phyloP scores from a whole-genome alignment of 1,284 basidiomycete genomes.

The Trichosporon sp. region DNA sequence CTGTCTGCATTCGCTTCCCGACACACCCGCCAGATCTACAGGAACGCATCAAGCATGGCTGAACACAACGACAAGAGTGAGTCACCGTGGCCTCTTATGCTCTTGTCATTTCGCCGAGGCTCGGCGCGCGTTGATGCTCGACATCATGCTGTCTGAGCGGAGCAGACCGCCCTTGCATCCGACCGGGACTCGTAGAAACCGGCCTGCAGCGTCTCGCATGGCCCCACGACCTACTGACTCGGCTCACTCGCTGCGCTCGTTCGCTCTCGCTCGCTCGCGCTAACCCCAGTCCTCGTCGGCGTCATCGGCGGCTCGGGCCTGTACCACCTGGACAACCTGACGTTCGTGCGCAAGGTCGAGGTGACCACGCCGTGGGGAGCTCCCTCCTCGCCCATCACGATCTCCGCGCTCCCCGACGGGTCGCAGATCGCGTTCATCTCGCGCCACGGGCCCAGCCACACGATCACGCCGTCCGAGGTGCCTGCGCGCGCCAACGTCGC shows the following conservation, averaged over 20 bases:
- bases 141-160: too few species aligned
- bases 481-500: conserved; percentile 90
- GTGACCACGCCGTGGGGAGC: conserved; percentile 78
- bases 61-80: background rate
- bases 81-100: background rate
- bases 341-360: conserved; percentile 62
- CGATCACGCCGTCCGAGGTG: conserved; percentile 66
- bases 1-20: background rate
- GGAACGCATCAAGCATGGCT: background rate
- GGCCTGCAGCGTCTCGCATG: too few species aligned
- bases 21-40: background rate
- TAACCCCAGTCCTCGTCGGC: conserved; percentile 63
- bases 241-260: background rate
- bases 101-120: too few species aligned
- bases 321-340: conserved; percentile 85
- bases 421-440: conserved; percentile 83
- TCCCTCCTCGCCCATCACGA: conserved; percentile 86
- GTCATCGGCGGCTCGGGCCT: conserved; percentile 80
- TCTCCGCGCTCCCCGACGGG: conserved; percentile 73
- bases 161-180: too few species aligned
- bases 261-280: background rate
- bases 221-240: too few species aligned
- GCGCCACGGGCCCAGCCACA: conserved; percentile 78
- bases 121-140: too few species aligned
- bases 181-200: too few species aligned